phyloP scores from a whole-genome alignment of 257 asterid species.

The Solanum lignicaule region DNA sequence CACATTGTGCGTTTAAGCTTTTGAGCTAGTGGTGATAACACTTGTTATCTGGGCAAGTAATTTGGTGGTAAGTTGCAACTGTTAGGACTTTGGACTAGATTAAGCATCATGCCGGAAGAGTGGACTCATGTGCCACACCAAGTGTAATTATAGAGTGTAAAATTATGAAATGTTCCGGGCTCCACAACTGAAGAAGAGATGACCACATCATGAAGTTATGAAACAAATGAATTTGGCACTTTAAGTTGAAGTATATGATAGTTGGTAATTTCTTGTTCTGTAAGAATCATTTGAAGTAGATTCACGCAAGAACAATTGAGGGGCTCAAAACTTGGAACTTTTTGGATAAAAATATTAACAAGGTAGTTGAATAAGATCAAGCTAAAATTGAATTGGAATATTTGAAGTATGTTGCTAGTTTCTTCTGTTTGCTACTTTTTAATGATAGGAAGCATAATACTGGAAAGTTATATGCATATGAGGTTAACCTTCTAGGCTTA shows the following conservation, averaged over 20 bases:
- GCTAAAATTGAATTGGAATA: not conserved
- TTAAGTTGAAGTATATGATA: not conserved
- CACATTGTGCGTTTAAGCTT: not conserved
- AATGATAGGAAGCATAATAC: not conserved
- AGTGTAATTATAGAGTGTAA: not conserved
- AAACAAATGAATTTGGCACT: not conserved
- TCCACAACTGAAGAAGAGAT: not conserved
- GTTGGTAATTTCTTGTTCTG: not conserved
- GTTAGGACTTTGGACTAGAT: not conserved
- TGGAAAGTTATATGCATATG: not conserved
- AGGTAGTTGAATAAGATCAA: not conserved
- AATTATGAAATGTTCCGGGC: not conserved
- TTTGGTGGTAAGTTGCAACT: not conserved
- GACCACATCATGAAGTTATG: not conserved
- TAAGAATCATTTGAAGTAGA: not conserved
- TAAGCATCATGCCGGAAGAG: not conserved
- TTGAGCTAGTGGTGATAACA: not conserved
- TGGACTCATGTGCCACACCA: not conserved
- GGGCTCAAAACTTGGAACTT: not conserved
- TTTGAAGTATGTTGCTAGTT: not conserved
- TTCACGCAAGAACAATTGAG: not conserved
- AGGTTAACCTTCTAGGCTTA: constrained; percentile 1
- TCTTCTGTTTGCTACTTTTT: not conserved
- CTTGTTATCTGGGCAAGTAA: not conserved
- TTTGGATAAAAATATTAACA: not conserved